Percentiles rank a stretch among this genome's conserved stretches.
phyloP scores from a whole-genome alignment of 805 yeast species.

The Zygotorulaspora danielsina region DNA sequence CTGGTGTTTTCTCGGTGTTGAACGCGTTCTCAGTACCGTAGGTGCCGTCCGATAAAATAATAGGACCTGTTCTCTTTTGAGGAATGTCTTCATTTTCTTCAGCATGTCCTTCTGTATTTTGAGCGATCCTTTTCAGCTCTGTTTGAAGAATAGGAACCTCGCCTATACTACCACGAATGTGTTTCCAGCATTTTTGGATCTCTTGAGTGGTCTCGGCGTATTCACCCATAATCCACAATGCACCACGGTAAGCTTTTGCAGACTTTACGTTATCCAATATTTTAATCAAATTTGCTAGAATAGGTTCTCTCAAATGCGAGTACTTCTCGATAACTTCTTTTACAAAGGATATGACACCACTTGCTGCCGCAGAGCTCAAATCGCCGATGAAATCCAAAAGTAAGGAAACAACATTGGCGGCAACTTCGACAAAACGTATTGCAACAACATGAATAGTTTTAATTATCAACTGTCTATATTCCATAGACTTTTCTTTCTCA shows the following conservation, averaged over 20 bases:
- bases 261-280: conserved; percentile 67
- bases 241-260: conserved; percentile 89
- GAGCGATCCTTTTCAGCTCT: conserved; percentile 48
- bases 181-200: conserved; percentile 82
- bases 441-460: conserved; percentile 88
- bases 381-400: conserved; percentile 83
- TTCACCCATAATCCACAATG: conserved; percentile 95
- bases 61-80: conserved; percentile 56
- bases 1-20: conserved; percentile 80
- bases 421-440: conserved; percentile 81
- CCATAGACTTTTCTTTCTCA: conserved; percentile 75
- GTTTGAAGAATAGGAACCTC: conserved; percentile 84
- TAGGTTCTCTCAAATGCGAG: conserved; percentile 68
- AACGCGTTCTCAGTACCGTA: conserved; percentile 86
- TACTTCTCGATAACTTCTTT: conserved; percentile 92
- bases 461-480: conserved; percentile 84
- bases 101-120: conserved; percentile 35
- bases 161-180: conserved; percentile 76
- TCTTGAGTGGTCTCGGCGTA: conserved; percentile 67
- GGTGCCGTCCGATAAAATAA: conserved; percentile 96
- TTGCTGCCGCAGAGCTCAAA: conserved; percentile 77
- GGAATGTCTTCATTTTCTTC: conserved; percentile 19
- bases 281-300: conserved; percentile 57
- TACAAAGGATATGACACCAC: conserved; percentile 84
- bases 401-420: conserved; percentile 83